phyloP scores from a whole-genome alignment of 2,329 filamentous ascomycete genomes.

The Lasiodiplodia hormozganensis region DNA sequence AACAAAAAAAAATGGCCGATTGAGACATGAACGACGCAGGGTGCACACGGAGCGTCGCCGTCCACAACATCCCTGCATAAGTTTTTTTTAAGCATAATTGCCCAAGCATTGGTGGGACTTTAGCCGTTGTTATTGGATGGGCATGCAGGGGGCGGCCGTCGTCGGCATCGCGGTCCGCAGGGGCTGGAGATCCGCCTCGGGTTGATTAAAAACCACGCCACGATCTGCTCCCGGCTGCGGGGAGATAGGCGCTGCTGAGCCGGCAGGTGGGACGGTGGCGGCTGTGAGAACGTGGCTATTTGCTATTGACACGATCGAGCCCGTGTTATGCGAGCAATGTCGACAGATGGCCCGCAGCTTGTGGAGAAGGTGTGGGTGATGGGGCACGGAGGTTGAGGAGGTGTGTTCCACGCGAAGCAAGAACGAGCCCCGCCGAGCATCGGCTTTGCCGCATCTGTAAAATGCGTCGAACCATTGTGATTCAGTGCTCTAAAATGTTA shows the following conservation, averaged over 20 bases:
- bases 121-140: not conserved
- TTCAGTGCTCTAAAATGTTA: not conserved
- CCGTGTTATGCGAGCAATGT: not conserved
- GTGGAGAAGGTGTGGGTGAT: not conserved
- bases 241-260: constrained; percentile 1
- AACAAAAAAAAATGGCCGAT: not conserved
- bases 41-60: not conserved
- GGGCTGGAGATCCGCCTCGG: constrained; percentile 24
- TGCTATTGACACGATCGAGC: not conserved
- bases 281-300: not conserved
- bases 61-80: constrained; percentile 6
- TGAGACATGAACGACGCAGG: not conserved
- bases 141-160: not conserved
- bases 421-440: not conserved
- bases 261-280: not conserved
- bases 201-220: constrained; percentile 24
- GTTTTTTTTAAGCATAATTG: constrained; percentile 12
- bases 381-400: not conserved
- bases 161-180: constrained; percentile 19
- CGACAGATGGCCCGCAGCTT: not conserved
- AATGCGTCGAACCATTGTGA: constrained; percentile 2
- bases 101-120: constrained; percentile 7
- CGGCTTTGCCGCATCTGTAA: not conserved
- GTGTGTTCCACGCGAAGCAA: not conserved
- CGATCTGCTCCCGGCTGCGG: constrained; percentile 17